Evolutionary conservation across 148 eudicot species (phyloP).

Genomic region (Suaeda aralocaspica): DNA sequence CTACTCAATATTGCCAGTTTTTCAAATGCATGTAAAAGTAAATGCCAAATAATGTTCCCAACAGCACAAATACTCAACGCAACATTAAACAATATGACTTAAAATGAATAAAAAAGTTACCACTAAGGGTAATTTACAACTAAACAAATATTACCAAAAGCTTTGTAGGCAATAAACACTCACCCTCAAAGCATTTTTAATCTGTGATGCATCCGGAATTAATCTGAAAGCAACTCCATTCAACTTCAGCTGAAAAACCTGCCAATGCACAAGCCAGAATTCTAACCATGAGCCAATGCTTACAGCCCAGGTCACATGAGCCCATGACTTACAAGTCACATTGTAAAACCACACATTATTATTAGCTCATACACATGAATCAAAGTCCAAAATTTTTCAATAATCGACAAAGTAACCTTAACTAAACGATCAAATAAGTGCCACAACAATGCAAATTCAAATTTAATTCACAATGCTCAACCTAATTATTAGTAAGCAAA

Average conservation of each 20-base stretch:
- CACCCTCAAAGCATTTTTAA: constrained; percentile 73
- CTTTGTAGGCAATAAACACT: constrained; percentile 14
- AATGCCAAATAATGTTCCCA: not conserved
- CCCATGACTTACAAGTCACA: constrained; percentile 8
- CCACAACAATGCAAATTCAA: not conserved
- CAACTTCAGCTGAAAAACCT: constrained; percentile 77
- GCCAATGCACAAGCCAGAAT: constrained; percentile 28
- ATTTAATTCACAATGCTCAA: not conserved
- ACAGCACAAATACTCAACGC: not conserved
- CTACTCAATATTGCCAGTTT: not conserved
- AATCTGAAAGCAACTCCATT: constrained; percentile 91
- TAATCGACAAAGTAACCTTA: not conserved
- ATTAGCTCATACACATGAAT: not conserved
- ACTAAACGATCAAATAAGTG: not conserved
- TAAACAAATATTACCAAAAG: not conserved
- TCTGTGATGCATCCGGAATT: constrained; percentile 75
- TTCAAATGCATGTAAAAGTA: no score
- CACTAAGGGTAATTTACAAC: not conserved
- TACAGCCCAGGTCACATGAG: no score
- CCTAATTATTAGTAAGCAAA: not conserved
- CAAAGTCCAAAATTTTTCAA: not conserved
- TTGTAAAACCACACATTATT: not conserved
- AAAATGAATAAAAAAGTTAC: not conserved
- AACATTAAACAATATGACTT: not conserved
- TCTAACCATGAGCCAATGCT: constrained; percentile 1